Evolutionary conservation across 306 rosid genomes (phyloP), one percentile per base, ranked within the genome.

Genomic region (Cicer arietinum): DNA sequence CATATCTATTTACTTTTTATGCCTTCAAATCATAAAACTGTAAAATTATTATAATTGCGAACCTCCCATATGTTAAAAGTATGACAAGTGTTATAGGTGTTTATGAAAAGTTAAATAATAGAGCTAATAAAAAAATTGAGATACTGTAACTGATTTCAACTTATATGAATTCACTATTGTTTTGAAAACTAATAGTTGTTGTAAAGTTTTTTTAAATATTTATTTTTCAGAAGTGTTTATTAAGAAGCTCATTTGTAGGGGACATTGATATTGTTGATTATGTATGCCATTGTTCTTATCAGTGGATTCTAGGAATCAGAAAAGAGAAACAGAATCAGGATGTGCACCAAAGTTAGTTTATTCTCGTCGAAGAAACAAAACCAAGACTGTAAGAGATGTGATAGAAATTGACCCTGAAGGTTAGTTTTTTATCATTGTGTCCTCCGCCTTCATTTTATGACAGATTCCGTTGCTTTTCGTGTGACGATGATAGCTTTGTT

Each of bases 271-370:
- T 54, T 10, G 37, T 71, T 81, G 74, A 76, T 64, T 65, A 9
- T 67, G 44, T 57, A 17, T 44, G 8, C 25, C 30, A 18, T 81
- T 77, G 69, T 57, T 65, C 71, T 57, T 71, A 18, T 58, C 62
- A 73, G 80, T 59, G 48, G 46, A 16, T 48, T 10, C 1, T 67
- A 8, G n/a, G 42, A 60, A 67, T 41, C 62, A 43, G 20, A 45
- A 66, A 61, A 47, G 80, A 51, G 41, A 66, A 46, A 51, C 8
- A 42, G 41, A 3, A 46, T 59, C 47, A 12, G 39, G 57, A 51
- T 6, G 39, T 17, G 35, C 14, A 71, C 12, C 40, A 8, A n/a
- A 41, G 25, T 0, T 47, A 6, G 67, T 57, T 51, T 63, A 70
- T 54, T 3, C 10, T 17, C 35, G 58, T 47, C 68, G 0, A 6